phyloP scores from a whole-genome alignment of 2,329 filamentous ascomycete genomes.

The Bipolaris cookei region DNA sequence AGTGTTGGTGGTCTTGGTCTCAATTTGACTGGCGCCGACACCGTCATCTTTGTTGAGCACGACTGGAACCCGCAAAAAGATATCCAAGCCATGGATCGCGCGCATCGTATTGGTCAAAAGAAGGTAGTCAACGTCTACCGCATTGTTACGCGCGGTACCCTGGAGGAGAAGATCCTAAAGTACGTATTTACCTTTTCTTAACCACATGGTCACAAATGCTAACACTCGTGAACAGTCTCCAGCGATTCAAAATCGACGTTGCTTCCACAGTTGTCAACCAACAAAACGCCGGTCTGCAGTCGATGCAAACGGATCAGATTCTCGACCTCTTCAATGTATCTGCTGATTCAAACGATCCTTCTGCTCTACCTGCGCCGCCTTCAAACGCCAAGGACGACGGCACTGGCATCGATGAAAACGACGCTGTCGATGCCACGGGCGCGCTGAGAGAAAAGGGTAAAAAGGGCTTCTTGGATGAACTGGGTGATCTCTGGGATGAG shows the following conservation, averaged over 20 bases:
- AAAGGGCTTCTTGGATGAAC: constrained; percentile 93
- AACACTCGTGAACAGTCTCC: constrained; percentile 65
- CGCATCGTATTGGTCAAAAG: constrained; percentile 98
- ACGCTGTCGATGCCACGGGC: constrained; percentile 79
- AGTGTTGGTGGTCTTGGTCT: constrained; percentile 93
- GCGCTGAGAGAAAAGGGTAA: constrained; percentile 94
- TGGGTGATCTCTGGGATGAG: constrained; percentile 97
- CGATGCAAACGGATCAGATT: constrained; percentile 99
- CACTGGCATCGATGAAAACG: constrained; percentile 80
- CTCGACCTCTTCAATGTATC: constrained; percentile 89
- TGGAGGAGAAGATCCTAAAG: constrained; percentile 97
- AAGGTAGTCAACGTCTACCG: constrained; percentile 99
- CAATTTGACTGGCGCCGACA: constrained; percentile 95
- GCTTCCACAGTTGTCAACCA: constrained; percentile 98
- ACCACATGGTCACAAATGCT: constrained; percentile 14
- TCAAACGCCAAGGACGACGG: constrained; percentile 68
- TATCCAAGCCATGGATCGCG: constrained; percentile 97
- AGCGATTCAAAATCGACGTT: constrained; percentile 99
- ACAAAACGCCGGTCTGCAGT: constrained; percentile 91
- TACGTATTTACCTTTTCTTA: constrained; percentile 50
- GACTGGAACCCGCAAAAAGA: constrained; percentile 99
- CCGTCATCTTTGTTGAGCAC: constrained; percentile 98
- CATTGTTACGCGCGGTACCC: constrained; percentile 89
- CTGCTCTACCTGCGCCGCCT: constrained; percentile 59
- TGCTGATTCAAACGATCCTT: constrained; percentile 60